Conservation (phyloP, 2,329 filamentous ascomycete genomes). For the Sclerotinia sclerotiorum region DNA sequence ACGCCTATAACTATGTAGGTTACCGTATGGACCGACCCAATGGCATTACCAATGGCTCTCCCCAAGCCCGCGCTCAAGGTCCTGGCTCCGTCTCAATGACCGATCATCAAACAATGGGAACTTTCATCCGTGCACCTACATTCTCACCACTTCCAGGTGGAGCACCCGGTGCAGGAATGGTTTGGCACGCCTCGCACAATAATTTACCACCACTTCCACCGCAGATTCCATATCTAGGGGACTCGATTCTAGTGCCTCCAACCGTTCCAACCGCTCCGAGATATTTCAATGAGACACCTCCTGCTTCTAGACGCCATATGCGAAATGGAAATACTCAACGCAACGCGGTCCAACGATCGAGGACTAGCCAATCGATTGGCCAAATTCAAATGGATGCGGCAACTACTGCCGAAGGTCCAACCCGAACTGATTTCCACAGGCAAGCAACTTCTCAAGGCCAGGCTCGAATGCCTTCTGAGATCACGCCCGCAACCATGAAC, state of each 20-base stretch:
- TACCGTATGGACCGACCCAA: neutral
- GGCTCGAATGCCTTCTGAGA: neutral
- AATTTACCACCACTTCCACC: neutral
- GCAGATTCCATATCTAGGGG: neutral
- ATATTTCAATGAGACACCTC: neutral
- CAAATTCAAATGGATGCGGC: neutral
- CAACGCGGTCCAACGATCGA: neutral
- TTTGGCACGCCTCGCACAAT: neutral
- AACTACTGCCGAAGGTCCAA: neutral
- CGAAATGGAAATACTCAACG: neutral
- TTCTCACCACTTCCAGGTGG: neutral
- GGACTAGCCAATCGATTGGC: neutral
- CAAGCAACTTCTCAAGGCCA: slow-evolving; percentile 3
- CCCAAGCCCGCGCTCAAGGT: neutral
- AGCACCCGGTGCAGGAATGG: neutral
- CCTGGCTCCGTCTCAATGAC: neutral
- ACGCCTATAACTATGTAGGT: neutral
- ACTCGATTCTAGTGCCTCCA: neutral
- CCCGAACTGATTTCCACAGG: neutral
- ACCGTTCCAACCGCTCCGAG: neutral
- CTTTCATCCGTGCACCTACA: neutral
- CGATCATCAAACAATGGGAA: neutral
- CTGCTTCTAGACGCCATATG: neutral
- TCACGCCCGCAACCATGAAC: neutral
- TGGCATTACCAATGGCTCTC: neutral